Evolutionary conservation across 495 filamentous ascomycete species (phyloP).

Genomic region (Penicillium dipodomyicola): DNA sequence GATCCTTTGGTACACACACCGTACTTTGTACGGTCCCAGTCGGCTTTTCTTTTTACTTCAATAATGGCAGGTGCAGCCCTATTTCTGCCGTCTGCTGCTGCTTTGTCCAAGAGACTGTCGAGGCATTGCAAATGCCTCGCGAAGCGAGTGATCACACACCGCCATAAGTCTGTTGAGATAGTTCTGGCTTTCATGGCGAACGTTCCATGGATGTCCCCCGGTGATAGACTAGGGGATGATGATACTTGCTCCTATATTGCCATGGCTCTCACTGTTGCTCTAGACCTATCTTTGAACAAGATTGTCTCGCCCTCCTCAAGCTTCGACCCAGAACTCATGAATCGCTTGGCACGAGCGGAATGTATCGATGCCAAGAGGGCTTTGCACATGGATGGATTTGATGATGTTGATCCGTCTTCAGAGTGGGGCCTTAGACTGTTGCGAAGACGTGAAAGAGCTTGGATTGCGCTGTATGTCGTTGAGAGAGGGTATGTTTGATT

Average conservation of each 20-base stretch:
- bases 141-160: conserved; percentile 54
- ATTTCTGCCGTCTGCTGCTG: conserved; percentile 60
- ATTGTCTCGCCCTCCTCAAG: conserved; percentile 56
- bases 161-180: conserved; percentile 67
- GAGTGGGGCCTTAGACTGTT: conserved; percentile 58
- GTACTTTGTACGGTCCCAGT: conserved; percentile 61
- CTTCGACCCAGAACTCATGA: conserved; percentile 47
- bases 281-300: conserved; percentile 69
- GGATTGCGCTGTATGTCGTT: conserved; percentile 71
- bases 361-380: conserved; percentile 64
- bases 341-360: conserved; percentile 56
- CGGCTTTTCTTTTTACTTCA: conserved; percentile 69
- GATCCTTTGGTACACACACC: conserved; percentile 63
- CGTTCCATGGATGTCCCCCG: conserved; percentile 72
- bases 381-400: conserved; percentile 64
- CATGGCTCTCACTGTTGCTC: conserved; percentile 63
- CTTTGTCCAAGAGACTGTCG: conserved; percentile 60
- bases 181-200: conserved; percentile 75
- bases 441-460: conserved; percentile 63
- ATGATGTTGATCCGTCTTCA: conserved; percentile 57
- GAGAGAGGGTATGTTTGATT: conserved; percentile 56
- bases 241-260: conserved; percentile 70
- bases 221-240: conserved; percentile 64
- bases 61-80: conserved; percentile 63
- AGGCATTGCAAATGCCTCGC: conserved; percentile 64